Evolutionary conservation across 192 early-diverging fungal species (phyloP), one percentile per base, ranked within the genome.

Genomic region (Umbelopsis ramanniana): DNA sequence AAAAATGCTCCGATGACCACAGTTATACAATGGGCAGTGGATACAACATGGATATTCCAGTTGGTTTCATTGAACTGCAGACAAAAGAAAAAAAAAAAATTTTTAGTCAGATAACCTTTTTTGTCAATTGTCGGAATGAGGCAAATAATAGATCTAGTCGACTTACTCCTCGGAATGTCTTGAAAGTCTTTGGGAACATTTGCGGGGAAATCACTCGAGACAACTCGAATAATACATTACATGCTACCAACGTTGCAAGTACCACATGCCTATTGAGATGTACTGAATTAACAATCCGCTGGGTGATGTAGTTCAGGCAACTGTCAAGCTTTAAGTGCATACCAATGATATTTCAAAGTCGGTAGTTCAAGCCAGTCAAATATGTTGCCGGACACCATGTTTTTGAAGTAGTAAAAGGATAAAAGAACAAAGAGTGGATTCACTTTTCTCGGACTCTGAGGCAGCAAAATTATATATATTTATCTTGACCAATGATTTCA

Each of bases 11-110:
- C 79, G 3, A 84, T 6, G 0, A 91, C 83, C n/a, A 95, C 88
- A 24, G 83, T 38, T 23, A 92, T 74, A 43, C 93, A 89, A 75
- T 95, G 92, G 33, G 91, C 78, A 55, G 88, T 83, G 12, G 95
- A 95, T n/a, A 93, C 92, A 23, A 92, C 85, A 76, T 95, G 94
- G 33, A 97, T 80, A 55, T 83, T 81, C 89, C 90, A 93, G 84
- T 93, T 88, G 60, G 71, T 55, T 26, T 46, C 71, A 67, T 75
- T 78, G 46, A 73, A 79, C 74, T 75, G 47, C 63, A 66, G 48
- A 57, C 6, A 35, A 17, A 24, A 19, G n/a, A 6, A 21, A 14
- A 47, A 29, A 37, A 67, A 43, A 73, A 37, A 48, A 54, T 54
- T 46, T 67, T 37, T 22, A 5, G 23, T 14, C 12, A 37, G 29